These are phyloP conservation scores for Butyriboletus pseudospeciosus DNA, from an alignment of 1,284 basidiomycete genomes.

Conservation along the genomic window DNA sequence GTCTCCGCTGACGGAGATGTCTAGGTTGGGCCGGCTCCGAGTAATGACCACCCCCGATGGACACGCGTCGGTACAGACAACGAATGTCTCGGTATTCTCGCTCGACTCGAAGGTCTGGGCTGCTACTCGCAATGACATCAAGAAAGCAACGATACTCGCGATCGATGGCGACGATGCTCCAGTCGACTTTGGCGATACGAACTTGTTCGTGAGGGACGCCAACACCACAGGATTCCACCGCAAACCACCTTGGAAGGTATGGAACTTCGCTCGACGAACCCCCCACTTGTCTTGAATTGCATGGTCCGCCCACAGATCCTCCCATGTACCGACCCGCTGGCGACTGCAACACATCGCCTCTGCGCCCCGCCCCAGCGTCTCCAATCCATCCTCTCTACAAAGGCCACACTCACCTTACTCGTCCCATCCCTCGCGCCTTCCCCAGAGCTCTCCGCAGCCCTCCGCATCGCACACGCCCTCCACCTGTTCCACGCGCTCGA, in stretches of 20 bases:
- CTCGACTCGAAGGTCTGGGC: slow-evolving; percentile 2
- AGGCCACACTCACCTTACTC: slow-evolving; percentile 53
- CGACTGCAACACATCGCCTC: background rate
- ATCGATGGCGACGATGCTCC: slow-evolving; percentile 14
- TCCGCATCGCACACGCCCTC: slow-evolving; percentile 64
- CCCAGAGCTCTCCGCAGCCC: slow-evolving; percentile 40
- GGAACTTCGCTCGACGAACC: background rate
- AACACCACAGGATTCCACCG: background rate
- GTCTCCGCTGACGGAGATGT: background rate
- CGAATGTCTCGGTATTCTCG: slow-evolving; percentile 26
- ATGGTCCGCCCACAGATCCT: slow-evolving; percentile 3
- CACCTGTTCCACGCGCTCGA: slow-evolving; percentile 69
- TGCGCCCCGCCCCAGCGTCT: slow-evolving; percentile 42
- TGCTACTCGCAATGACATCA: background rate
- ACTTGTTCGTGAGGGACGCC: slow-evolving; percentile 14
- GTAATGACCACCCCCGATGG: slow-evolving; percentile 8
- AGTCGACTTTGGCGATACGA: background rate
- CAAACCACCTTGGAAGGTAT: slow-evolving; percentile 25
- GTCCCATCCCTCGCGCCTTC: slow-evolving; percentile 45
- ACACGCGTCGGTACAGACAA: slow-evolving; percentile 17
- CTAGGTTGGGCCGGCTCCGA: slow-evolving; percentile 27
- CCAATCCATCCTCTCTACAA: slow-evolving; percentile 56
- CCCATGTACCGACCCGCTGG: background rate
- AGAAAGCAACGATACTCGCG: background rate
- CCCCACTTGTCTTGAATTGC: background rate